Evolutionary conservation across 345 rosid genomes (phyloP).

Genomic region (Psidium friedrichsthalianum): DNA sequence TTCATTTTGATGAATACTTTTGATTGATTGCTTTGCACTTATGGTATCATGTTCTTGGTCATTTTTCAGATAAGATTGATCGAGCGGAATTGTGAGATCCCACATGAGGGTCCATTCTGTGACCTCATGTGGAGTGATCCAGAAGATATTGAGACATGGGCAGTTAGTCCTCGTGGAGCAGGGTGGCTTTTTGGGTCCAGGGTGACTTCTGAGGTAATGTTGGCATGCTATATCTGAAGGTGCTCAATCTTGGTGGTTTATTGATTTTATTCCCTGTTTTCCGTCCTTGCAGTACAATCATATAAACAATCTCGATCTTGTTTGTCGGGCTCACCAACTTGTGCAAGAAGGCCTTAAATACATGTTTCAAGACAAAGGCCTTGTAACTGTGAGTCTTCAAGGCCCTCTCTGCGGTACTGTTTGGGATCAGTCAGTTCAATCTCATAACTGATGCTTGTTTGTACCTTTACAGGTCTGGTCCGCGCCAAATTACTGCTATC

Average conservation of each 20-base stretch:
- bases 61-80: slow-evolving; percentile 72
- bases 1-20: background rate
- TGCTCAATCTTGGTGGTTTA: background rate
- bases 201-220: slow-evolving; percentile 88
- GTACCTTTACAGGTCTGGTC: slow-evolving; percentile 80
- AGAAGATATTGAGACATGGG: slow-evolving; percentile 99
- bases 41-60: background rate
- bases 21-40: background rate
- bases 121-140: slow-evolving; percentile 99
- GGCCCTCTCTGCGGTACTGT: background rate
- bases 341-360: slow-evolving; percentile 99
- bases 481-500: slow-evolving; percentile 98
- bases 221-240: background rate
- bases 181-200: slow-evolving; percentile 99
- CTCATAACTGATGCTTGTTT: slow-evolving; percentile 5
- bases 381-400: slow-evolving; percentile 62
- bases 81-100: slow-evolving; percentile 95
- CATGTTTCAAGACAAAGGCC: slow-evolving; percentile 99
- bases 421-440: background rate
- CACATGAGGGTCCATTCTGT: slow-evolving; percentile 99
- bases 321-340: slow-evolving; percentile 98
- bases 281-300: slow-evolving; percentile 67
- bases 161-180: slow-evolving; percentile 99
- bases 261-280: background rate
- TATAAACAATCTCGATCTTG: slow-evolving; percentile 87